Base-by-base conservation (phyloP, 805 yeast species). In the Dipodascus albidus region DNA sequence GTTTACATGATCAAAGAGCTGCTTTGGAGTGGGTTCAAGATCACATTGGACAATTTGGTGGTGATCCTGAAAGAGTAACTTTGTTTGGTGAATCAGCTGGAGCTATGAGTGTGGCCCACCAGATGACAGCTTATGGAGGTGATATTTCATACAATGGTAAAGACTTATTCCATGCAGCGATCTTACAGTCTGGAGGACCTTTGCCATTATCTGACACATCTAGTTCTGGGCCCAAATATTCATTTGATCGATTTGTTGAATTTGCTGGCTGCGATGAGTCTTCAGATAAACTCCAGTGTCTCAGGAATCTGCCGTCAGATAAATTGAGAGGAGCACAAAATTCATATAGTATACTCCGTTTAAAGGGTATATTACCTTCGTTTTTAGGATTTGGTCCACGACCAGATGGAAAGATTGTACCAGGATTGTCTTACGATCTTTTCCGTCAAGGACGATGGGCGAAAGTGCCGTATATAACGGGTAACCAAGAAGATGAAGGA, bases 81-180 rank as follows among this genome's bases (percentile, higher is more conserved):
- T 55, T 68, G 21, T 65, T 64, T 54, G 71, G 71, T n/a, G 65
- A 67, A 54, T 58, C 64, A 50, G 69, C 71, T 4, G 71, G 71
- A 3, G 61, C 52, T 9, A 52, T 50, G 3, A 17, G 38, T 23
- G 31, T 49, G 6, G 38, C 49, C 14, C 53, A 54, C 31, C 58
- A 54, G 24, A 41, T 58, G 55, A 15, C 50, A 8, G 21, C 53
- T 6, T 31, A 54, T 24, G 54, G 49, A 19, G 59, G 59, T 9
- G 52, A 51, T 20, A 51, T 49, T 17, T 47, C 50, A 14, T 55
- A 53, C 31, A 54, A 53, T 11, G 59, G 58, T 8, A 54, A 56
- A 41, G 53, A 51, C 1, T 47, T 59, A 31, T 59, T 58, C 51
- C 50, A 38, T 11, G 53, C 56, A 21, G 62, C 59, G 1, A 54